Base-by-base conservation (phyloP, 306 rosid genomes). In the Calophaca sinica region DNA sequence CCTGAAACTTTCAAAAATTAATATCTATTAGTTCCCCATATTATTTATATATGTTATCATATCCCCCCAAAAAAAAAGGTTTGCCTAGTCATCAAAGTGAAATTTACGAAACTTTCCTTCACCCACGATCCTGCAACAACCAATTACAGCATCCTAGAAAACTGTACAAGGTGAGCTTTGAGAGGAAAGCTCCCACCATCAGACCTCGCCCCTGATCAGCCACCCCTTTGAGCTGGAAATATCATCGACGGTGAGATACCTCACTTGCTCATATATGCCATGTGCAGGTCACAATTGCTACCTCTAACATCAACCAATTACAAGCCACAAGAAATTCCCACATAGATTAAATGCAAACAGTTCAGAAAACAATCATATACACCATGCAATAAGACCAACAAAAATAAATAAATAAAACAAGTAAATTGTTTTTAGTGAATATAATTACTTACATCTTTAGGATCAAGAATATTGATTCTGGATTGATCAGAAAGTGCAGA, bases 401-500 rank as follows among this genome's bases (percentile, higher is more conserved):
- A 54, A 53, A 55, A 29, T 38, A 39, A 8, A 41, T 14, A 52
- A 50, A 53, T 12, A 46, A 68, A 29, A 61, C 35, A 68, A 7
- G 73, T 31, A 32, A 66, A 80, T 36, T 11, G 72, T 7, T 15
- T 45, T 55, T 61, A 59, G 62, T 20, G 32, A 79, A 71, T 42
- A 67, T 12, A n/a, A 52, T 26, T 63, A 75, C 94, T 88, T 81
- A 91, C 98, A 75, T 94, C 98, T 87, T 91, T 91, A 79, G 97
- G 65, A 72, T 94, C 98, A 51, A 94, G 98, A 83, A 94, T 89
- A 81, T 91, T 94, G 84, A 94, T 91, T 79, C 98, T 86, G 59
- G 98, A 94, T 70, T 82, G 98, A 82, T 94, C 98, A 73, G 98
- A 91, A 73, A 96, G 93, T 9, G 98, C 89, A 57, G 98, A 94